A percentile compares a stretch with the other conserved stretches of the same genome.
phyloP scores from a whole-genome alignment of 2,329 filamentous ascomycete species.

The Exophiala aquamarina region DNA sequence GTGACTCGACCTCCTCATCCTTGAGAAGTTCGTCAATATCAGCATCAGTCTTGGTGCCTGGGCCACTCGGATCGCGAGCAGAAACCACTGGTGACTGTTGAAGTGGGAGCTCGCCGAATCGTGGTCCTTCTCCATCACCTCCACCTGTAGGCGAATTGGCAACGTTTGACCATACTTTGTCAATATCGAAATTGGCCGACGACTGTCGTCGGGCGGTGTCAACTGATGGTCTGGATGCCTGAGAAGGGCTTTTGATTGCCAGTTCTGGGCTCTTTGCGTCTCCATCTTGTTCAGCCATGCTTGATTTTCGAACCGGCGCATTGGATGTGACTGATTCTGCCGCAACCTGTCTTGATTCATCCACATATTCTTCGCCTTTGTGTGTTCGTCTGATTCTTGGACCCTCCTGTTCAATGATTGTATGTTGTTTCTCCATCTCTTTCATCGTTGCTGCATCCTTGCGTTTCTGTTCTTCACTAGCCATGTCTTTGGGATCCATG shows the following conservation, averaged over 20 bases:
- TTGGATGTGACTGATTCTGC: conserved; percentile 50
- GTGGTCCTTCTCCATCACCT: conserved; percentile 36
- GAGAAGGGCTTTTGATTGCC: conserved; percentile 28
- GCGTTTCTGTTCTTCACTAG: conserved; percentile 80
- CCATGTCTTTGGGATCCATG: conserved; percentile 89
- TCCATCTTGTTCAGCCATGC: conserved; percentile 34
- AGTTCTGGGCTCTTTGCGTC: conserved; percentile 30
- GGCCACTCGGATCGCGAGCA: conserved; percentile 37
- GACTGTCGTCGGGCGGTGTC: conserved; percentile 49
- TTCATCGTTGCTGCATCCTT: conserved; percentile 57
- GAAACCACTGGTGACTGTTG: conserved; percentile 40
- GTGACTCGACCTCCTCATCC: conserved; percentile 76
- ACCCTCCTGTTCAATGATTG: conserved; percentile 68
- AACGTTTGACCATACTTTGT: conserved; percentile 80
- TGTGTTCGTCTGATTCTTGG: conserved; percentile 85
- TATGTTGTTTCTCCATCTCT: conserved; percentile 64
- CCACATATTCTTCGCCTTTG: conserved; percentile 90
- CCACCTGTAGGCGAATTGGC: conserved; percentile 40
- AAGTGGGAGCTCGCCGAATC: conserved; percentile 47
- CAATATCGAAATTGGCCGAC: conserved; percentile 74
- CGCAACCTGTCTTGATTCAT: conserved; percentile 62
- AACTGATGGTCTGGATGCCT: conserved; percentile 35
- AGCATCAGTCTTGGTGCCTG: conserved; percentile 65
- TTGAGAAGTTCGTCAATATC: conserved; percentile 88
- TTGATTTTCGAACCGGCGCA: conserved; percentile 40